Percentiles rank a stretch among this genome's conserved stretches.
These are phyloP conservation scores for Umbelopsis sp. DNA, from an alignment of 192 early-diverging fungal genomes.

Conservation along the genomic window DNA sequence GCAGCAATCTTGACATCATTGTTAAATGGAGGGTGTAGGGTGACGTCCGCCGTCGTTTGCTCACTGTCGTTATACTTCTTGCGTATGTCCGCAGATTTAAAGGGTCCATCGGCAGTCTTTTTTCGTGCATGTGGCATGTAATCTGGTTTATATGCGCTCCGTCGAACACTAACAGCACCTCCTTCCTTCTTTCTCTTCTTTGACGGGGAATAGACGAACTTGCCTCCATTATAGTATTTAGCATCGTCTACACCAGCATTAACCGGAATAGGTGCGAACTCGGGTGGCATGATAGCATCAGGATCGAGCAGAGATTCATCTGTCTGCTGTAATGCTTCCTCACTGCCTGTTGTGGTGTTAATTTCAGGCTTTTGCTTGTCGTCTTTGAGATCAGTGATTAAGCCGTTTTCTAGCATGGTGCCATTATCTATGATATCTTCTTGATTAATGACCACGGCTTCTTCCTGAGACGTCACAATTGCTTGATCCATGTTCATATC, in stretches of 20 bases:
- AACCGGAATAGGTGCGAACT: conserved; percentile 33
- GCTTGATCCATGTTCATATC: neutral
- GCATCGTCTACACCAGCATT: conserved; percentile 31
- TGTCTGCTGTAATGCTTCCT: neutral
- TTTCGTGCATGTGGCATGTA: conserved; percentile 29
- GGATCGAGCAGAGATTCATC: neutral
- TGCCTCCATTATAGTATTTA: conserved; percentile 42
- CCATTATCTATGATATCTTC: neutral
- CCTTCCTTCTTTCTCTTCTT: conserved; percentile 4
- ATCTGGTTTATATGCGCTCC: conserved; percentile 34
- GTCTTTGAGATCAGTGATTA: neutral
- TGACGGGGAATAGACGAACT: conserved; percentile 32
- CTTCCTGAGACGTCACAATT: neutral
- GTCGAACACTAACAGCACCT: neutral
- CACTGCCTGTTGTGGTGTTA: neutral
- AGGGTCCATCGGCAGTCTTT: neutral
- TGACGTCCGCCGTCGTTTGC: conserved; percentile 5
- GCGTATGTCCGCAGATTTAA: neutral
- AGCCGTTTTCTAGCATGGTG: neutral
- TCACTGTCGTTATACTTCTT: neutral
- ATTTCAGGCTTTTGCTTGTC: neutral
- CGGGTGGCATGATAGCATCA: conserved; percentile 24
- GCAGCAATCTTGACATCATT: neutral
- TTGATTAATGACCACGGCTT: neutral
- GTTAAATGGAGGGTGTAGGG: neutral